Evolutionary conservation across 257 asterid genomes (phyloP).

Genomic region (Ophiorrhiza pumila): DNA sequence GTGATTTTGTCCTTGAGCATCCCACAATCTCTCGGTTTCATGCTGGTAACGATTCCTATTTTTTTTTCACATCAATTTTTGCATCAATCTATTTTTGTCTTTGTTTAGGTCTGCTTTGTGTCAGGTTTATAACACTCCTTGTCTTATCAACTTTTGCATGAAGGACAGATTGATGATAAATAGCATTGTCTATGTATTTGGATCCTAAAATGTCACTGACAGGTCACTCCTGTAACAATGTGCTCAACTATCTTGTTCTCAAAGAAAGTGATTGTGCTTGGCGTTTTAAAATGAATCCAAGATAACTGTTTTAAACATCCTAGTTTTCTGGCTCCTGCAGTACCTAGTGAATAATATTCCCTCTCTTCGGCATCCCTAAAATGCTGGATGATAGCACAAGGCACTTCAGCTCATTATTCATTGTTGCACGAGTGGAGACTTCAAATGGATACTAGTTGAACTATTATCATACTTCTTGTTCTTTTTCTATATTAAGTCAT

Average conservation of each 20-base stretch:
- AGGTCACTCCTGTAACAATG: neutral
- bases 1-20: constrained; percentile 93
- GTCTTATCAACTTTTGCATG: neutral
- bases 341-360: neutral
- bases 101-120: neutral
- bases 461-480: no score
- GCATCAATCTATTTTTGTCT: neutral
- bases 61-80: neutral
- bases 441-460: no score
- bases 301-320: neutral
- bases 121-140: neutral
- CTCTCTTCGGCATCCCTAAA: neutral
- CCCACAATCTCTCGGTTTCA: constrained; percentile 95
- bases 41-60: constrained; percentile 59
- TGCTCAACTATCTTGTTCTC: neutral
- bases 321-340: neutral
- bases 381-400: neutral
- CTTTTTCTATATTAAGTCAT: neutral
- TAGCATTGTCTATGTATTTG: neutral
- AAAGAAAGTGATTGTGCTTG: neutral
- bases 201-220: neutral
- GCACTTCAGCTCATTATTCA: neutral
- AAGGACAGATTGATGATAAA: neutral
- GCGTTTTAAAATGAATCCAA: neutral
- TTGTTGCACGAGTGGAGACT: no score